phyloP scores from a whole-genome alignment of 1,139 yeast genomes.

The Trichomonascaceae sp. region DNA sequence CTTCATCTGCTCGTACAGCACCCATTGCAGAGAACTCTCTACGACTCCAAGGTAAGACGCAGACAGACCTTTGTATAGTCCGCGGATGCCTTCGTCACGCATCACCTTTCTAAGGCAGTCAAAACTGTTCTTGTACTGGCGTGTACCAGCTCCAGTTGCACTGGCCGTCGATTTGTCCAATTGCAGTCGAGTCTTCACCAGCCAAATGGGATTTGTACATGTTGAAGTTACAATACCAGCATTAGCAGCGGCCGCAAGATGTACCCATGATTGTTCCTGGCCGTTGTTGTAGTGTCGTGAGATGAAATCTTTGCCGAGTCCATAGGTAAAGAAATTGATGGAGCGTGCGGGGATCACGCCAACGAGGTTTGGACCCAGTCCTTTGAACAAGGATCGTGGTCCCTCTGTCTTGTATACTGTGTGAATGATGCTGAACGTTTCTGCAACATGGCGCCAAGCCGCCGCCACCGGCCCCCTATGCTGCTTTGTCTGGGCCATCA shows the following conservation, averaged over 20 bases:
- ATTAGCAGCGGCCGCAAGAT: slow-evolving; percentile 72
- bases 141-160: slow-evolving; percentile 30
- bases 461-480: slow-evolving; percentile 23
- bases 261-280: slow-evolving; percentile 73
- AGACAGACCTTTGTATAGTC: slow-evolving; percentile 77
- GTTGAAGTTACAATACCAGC: slow-evolving; percentile 96
- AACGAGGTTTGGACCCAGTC: slow-evolving; percentile 89
- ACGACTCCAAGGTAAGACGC: slow-evolving; percentile 92
- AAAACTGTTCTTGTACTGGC: slow-evolving; percentile 67
- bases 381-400: slow-evolving; percentile 73
- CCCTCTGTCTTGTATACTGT: slow-evolving; percentile 71
- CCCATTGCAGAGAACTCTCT: slow-evolving; percentile 95
- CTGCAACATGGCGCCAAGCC: slow-evolving; percentile 61
- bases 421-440: slow-evolving; percentile 61
- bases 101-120: slow-evolving; percentile 69
- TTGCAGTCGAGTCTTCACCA: slow-evolving; percentile 87
- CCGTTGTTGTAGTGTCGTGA: slow-evolving; percentile 56
- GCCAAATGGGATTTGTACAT: slow-evolving; percentile 99
- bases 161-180: slow-evolving; percentile 48
- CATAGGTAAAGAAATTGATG: slow-evolving; percentile 91
- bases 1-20: slow-evolving; percentile 91
- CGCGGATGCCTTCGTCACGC: slow-evolving; percentile 61
- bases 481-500: slow-evolving; percentile 9
- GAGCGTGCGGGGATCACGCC: slow-evolving; percentile 99
- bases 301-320: slow-evolving; percentile 69